These are phyloP conservation scores for Psilocybe tampanensis DNA, from an alignment of 768 basidiomycete species.

Conservation along the genomic window DNA sequence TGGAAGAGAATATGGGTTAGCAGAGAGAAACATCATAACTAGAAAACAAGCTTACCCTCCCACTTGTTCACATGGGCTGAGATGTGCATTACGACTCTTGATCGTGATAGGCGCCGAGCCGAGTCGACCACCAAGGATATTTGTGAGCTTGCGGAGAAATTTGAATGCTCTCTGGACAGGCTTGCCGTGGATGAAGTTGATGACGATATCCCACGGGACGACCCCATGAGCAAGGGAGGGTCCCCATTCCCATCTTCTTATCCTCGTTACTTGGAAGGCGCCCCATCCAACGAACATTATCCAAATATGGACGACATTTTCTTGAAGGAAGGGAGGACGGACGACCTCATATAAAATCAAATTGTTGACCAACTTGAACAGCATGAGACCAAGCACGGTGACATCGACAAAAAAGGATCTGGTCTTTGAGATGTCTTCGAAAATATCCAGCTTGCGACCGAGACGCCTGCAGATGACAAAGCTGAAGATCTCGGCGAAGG, in stretches of 20 bases:
- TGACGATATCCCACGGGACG: slow-evolving; percentile 82
- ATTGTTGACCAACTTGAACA: too few species aligned
- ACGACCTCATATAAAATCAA: too few species aligned
- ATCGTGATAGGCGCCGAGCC: slow-evolving; percentile 84
- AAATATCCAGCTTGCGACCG: slow-evolving; percentile 86
- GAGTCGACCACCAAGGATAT: slow-evolving; percentile 86
- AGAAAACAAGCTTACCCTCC: slow-evolving; percentile 37
- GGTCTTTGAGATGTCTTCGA: slow-evolving; percentile 80
- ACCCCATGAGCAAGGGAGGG: slow-evolving; percentile 87
- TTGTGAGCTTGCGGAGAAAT: slow-evolving; percentile 71
- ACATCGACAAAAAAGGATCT: slow-evolving; percentile 85
- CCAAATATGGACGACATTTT: slow-evolving; percentile 82
- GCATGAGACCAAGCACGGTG: slow-evolving; percentile 83
- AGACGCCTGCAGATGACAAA: slow-evolving; percentile 90
- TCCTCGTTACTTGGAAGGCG: slow-evolving; percentile 85
- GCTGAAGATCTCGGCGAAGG: slow-evolving; percentile 97
- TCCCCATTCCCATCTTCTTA: slow-evolving; percentile 89
- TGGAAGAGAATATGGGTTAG: slow-evolving; percentile 16
- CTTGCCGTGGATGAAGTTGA: slow-evolving; percentile 79
- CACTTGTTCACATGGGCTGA: slow-evolving; percentile 52
- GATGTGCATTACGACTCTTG: slow-evolving; percentile 71
- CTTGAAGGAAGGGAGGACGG: slow-evolving; percentile 51
- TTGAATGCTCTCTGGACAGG: slow-evolving; percentile 66
- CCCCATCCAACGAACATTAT: slow-evolving; percentile 92
- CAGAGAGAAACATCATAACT: not conserved